A percentile compares a stretch with the other conserved stretches of the same genome.
Conservation (phyloP, 2,329 filamentous ascomycete species). For the Pezicula neosporulosa region DNA sequence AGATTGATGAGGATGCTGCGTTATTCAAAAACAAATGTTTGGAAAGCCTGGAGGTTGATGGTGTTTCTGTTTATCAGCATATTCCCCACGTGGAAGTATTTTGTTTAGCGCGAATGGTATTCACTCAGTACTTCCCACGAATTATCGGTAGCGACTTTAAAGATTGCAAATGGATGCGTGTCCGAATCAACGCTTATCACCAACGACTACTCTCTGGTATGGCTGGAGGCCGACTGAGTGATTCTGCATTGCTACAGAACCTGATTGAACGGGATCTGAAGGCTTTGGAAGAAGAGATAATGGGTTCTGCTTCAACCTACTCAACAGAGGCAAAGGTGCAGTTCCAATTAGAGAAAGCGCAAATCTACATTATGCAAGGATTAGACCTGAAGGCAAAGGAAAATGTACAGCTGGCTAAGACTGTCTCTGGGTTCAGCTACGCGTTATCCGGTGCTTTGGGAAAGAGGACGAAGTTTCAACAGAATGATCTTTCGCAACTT, state of each 20-base stretch:
- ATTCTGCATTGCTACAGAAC: constrained; percentile 57
- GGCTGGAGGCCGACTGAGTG: constrained; percentile 36
- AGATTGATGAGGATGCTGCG: constrained; percentile 9
- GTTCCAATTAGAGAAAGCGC: constrained; percentile 78
- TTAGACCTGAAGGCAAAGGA: constrained; percentile 71
- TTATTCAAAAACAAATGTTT: constrained; percentile 54
- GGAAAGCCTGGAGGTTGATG: constrained; percentile 72
- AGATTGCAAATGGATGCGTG: constrained; percentile 39
- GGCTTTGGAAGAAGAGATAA: constrained; percentile 39
- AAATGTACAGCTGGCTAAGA: constrained; percentile 66
- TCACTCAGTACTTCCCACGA: constrained; percentile 32
- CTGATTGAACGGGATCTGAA: constrained; percentile 57
- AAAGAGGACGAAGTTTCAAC: constrained; percentile 78
- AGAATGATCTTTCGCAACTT: constrained; percentile 79
- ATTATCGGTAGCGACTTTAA: constrained; percentile 15
- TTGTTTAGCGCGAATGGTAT: constrained; percentile 60
- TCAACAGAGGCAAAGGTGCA: constrained; percentile 53
- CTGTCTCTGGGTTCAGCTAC: constrained; percentile 70
- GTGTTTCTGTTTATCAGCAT: constrained; percentile 79
- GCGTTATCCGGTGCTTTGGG: constrained; percentile 82
- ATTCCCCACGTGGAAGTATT: constrained; percentile 84
- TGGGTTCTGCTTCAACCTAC: constrained; percentile 34
- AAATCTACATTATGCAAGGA: constrained; percentile 80
- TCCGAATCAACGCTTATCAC: constrained; percentile 73
- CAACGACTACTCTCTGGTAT: constrained; percentile 53